phyloP scores from a whole-genome alignment of 371 early-diverging fungal genomes.

The Fennellomyces sp. region DNA sequence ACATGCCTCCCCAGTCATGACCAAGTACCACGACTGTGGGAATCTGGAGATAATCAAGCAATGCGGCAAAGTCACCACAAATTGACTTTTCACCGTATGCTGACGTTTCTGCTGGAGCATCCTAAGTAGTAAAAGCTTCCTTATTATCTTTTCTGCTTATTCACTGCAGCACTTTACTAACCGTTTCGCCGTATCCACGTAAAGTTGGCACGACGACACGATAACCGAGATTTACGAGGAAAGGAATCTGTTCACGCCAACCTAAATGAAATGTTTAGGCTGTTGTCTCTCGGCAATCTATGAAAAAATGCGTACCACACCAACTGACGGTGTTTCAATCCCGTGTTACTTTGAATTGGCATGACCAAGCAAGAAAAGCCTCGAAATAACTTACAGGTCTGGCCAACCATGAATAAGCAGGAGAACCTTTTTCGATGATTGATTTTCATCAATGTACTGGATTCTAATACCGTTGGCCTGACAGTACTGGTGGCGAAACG shows the following conservation, averaged over 20 bases:
- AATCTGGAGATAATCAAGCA: slow-evolving; percentile 64
- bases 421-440: slow-evolving; percentile 43
- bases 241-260: slow-evolving; percentile 79
- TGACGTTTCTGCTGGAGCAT: slow-evolving; percentile 47
- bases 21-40: slow-evolving; percentile 68
- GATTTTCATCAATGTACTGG: slow-evolving; percentile 76
- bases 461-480: slow-evolving; percentile 48
- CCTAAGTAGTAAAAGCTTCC: slow-evolving; percentile 17
- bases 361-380: not conserved
- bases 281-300: not conserved
- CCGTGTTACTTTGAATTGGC: not conserved
- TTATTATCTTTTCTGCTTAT: not conserved
- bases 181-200: slow-evolving; percentile 74
- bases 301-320: not conserved
- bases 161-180: slow-evolving; percentile 21
- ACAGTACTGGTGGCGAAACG: slow-evolving; percentile 44
- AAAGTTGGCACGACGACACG: slow-evolving; percentile 73
- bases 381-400: slow-evolving; percentile 39
- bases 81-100: slow-evolving; percentile 59
- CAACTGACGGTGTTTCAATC: not conserved
- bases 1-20: slow-evolving; percentile 80
- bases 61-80: slow-evolving; percentile 54
- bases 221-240: slow-evolving; percentile 65
- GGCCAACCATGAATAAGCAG: slow-evolving; percentile 78
- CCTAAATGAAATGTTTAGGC: slow-evolving; percentile 32